Conservation (phyloP, 768 basidiomycete species). For the Auricularia sp. region DNA sequence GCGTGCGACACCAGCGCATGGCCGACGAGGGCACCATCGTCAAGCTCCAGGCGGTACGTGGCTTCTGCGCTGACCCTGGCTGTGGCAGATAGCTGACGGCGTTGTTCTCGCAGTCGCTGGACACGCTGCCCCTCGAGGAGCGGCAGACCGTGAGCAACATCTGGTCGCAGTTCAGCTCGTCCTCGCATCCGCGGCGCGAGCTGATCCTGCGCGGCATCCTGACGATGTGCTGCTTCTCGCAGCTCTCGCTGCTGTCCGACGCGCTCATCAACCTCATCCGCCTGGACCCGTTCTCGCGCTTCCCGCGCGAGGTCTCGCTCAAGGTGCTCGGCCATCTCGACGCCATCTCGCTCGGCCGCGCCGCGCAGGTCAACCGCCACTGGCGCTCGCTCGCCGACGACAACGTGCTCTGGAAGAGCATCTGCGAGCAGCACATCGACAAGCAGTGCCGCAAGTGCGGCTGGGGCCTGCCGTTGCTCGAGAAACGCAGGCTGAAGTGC, state of each 20-base stretch:
- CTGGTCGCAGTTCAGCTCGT: conserved; percentile 95
- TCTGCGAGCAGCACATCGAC: conserved; percentile 98
- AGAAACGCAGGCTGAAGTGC: conserved; percentile 45
- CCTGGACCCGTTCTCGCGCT: conserved; percentile 84
- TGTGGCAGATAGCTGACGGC: neutral
- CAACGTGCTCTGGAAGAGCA: conserved; percentile 87
- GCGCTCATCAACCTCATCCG: conserved; percentile 87
- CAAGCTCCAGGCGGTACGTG: conserved; percentile 76
- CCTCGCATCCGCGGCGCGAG: conserved; percentile 79
- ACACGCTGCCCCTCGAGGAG: conserved; percentile 76
- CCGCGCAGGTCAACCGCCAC: conserved; percentile 75
- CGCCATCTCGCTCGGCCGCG: conserved; percentile 85
- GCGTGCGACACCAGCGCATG: conserved; percentile 90
- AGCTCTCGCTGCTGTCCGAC: conserved; percentile 90
- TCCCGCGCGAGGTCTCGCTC: conserved; percentile 84
- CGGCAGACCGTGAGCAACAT: conserved; percentile 81
- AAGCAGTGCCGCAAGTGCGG: conserved; percentile 95
- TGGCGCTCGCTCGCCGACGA: conserved; percentile 93
- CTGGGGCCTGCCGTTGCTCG: conserved; percentile 89
- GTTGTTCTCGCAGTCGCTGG: conserved; percentile 58
- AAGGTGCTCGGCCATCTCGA: conserved; percentile 84
- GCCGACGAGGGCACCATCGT: conserved; percentile 91
- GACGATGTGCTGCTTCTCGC: conserved; percentile 99
- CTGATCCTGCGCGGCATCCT: conserved; percentile 94
- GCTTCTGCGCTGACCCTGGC: neutral